Evolutionary conservation across 352 stramenopile species (phyloP).

Genomic region (Phytophthora pisi): DNA sequence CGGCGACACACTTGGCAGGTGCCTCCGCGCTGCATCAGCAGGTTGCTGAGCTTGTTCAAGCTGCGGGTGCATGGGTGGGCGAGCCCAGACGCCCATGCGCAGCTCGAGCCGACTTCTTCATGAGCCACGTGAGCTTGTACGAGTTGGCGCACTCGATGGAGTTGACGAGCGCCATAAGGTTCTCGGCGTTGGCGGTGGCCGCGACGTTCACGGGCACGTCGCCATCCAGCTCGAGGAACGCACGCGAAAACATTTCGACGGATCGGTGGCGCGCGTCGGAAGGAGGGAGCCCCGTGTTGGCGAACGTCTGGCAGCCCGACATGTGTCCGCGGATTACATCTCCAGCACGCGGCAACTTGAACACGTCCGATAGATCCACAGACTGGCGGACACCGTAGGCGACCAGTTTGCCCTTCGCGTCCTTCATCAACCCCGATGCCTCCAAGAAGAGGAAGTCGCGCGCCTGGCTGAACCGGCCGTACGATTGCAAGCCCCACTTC

Average conservation of each 20-base stretch:
- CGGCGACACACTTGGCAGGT: conserved; percentile 39
- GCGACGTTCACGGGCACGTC: conserved; percentile 30
- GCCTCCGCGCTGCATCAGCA: conserved; percentile 26
- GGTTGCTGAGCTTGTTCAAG: conserved; percentile 37
- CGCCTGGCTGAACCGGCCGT: conserved; percentile 36
- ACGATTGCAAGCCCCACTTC: conserved; percentile 41
- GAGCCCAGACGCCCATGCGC: conserved; percentile 12
- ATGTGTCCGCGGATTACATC: conserved; percentile 38
- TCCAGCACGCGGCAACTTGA: conserved; percentile 30
- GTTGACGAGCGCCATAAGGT: conserved; percentile 30
- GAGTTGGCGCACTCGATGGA: conserved; percentile 38
- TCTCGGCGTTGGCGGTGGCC: conserved; percentile 20
- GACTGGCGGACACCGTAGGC: conserved; percentile 37
- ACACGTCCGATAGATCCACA: conserved; percentile 33
- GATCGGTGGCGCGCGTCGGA: conserved; percentile 21
- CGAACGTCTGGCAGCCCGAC: conserved; percentile 34
- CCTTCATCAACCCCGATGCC: conserved; percentile 37
- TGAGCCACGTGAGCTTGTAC: conserved; percentile 45
- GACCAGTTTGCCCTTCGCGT: conserved; percentile 33
- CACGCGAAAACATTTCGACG: conserved; percentile 40
- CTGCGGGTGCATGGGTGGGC: conserved; percentile 33
- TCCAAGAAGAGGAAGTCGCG: conserved; percentile 55
- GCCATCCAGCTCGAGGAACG: conserved; percentile 32
- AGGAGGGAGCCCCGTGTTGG: conserved; percentile 24
- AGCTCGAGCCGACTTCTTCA: conserved; percentile 22